Evolutionary conservation across 73 alveolate genomes (phyloP).

Genomic region (Tetrahymena malaccensis): DNA sequence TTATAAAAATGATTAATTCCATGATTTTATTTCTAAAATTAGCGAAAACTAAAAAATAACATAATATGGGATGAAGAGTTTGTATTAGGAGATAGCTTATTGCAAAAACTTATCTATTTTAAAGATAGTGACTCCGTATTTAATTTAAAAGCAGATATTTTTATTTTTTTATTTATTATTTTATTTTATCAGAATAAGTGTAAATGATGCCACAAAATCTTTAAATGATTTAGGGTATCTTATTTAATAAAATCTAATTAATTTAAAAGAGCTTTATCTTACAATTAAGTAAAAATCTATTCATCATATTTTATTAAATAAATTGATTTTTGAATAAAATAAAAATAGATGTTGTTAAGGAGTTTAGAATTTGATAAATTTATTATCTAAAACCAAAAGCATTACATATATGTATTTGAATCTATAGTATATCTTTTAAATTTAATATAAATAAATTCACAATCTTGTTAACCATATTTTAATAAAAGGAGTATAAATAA

Average conservation of each 20-base stretch:
- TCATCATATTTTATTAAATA: too few species aligned
- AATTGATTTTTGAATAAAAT: too few species aligned
- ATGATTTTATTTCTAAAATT: too few species aligned
- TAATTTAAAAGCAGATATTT: not conserved
- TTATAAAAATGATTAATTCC: too few species aligned
- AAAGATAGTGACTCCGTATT: not conserved
- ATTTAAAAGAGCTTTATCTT: not conserved
- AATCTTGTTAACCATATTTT: too few species aligned
- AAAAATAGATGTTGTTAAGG: not conserved
- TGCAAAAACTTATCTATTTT: not conserved
- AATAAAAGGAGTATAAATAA: not conserved
- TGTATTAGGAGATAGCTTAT: not conserved
- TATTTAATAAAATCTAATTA: not conserved
- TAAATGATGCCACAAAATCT: not conserved
- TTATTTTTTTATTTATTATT: too few species aligned
- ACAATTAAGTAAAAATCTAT: not conserved
- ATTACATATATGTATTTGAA: not conserved
- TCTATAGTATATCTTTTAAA: not conserved
- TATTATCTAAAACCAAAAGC: not conserved
- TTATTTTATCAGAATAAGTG: not conserved
- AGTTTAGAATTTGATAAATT: not conserved
- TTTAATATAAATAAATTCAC: too few species aligned
- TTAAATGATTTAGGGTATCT: not conserved
- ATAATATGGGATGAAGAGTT: not conserved
- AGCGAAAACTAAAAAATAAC: not conserved